A percentile compares a stretch with the other conserved stretches of the same genome.
phyloP scores from a whole-genome alignment of 768 basidiomycete species.

The Mycena venus region DNA sequence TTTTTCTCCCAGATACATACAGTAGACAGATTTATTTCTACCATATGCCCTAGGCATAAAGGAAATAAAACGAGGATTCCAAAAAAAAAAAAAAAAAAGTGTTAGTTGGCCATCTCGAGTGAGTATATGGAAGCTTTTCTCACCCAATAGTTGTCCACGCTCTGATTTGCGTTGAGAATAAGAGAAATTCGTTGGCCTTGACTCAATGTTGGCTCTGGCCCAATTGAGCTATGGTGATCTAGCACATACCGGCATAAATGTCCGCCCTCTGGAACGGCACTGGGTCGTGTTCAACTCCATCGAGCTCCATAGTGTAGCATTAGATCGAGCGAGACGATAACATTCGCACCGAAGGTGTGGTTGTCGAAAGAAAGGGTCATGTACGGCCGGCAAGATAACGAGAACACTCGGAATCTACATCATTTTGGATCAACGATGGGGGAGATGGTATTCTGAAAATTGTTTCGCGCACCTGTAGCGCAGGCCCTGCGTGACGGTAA shows the following conservation, averaged over 20 bases:
- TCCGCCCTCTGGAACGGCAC: conserved; percentile 54
- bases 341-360: too few species aligned
- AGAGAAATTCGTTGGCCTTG: conserved; percentile 52
- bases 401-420: conserved; percentile 60
- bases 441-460: background rate
- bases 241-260: conserved; percentile 53
- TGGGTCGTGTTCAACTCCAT: conserved; percentile 56
- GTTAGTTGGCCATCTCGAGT: background rate
- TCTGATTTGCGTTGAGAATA: conserved; percentile 56
- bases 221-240: background rate
- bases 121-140: background rate
- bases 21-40: too few species aligned
- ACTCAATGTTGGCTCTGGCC: background rate
- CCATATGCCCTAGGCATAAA: too few species aligned
- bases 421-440: background rate
- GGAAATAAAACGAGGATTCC: too few species aligned
- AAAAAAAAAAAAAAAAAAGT: too few species aligned
- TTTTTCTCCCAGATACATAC: too few species aligned
- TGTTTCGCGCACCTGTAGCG: conserved; percentile 56
- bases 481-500: conserved; percentile 54
- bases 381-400: conserved; percentile 59
- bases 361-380: conserved; percentile 51
- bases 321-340: background rate
- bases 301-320: conserved; percentile 49
- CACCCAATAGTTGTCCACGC: conserved; percentile 58